A percentile compares a stretch with the other conserved stretches of the same genome.
phyloP scores from a whole-genome alignment of 768 basidiomycete species.

The Dentipellis sp. region DNA sequence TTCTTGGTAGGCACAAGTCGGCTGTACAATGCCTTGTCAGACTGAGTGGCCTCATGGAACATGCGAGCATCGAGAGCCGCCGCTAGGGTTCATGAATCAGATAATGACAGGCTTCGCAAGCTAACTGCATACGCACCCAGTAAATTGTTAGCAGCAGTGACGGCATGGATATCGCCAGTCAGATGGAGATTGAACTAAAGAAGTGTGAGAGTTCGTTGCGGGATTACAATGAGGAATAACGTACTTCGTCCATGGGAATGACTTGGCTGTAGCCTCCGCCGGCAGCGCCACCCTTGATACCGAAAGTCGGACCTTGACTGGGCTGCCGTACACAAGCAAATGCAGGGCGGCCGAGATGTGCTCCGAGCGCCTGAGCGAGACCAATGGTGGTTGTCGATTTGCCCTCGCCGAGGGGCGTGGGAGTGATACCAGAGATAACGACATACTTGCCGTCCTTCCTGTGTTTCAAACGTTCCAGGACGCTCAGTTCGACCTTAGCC shows the following conservation, averaged over 20 bases:
- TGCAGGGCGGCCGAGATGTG: constrained; percentile 83
- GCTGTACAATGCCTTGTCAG: constrained; percentile 84
- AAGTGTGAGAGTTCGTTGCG: neutral
- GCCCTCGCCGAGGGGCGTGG: constrained; percentile 94
- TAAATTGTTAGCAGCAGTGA: constrained; percentile 94
- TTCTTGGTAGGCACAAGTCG: constrained; percentile 91
- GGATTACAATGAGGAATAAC: constrained; percentile 1
- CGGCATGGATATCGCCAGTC: constrained; percentile 97
- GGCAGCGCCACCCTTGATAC: constrained; percentile 98
- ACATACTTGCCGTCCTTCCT: constrained; percentile 95
- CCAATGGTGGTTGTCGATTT: constrained; percentile 98
- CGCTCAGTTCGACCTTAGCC: constrained; percentile 89
- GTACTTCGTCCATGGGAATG: constrained; percentile 97
- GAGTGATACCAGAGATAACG: constrained; percentile 92
- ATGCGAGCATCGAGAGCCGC: constrained; percentile 95
- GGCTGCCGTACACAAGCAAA: constrained; percentile 98
- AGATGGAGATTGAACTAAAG: constrained; percentile 86
- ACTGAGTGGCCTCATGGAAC: constrained; percentile 94
- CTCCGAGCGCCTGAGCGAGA: constrained; percentile 91
- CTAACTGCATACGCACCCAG: constrained; percentile 45
- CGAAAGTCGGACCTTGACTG: constrained; percentile 97
- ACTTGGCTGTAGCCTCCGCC: constrained; percentile 98
- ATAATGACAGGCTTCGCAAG: constrained; percentile 3
- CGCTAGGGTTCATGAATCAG: constrained; percentile 34
- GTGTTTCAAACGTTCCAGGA: constrained; percentile 76